Base-by-base conservation (phyloP, 805 yeast genomes). In the Metschnikowia gruessii region DNA sequence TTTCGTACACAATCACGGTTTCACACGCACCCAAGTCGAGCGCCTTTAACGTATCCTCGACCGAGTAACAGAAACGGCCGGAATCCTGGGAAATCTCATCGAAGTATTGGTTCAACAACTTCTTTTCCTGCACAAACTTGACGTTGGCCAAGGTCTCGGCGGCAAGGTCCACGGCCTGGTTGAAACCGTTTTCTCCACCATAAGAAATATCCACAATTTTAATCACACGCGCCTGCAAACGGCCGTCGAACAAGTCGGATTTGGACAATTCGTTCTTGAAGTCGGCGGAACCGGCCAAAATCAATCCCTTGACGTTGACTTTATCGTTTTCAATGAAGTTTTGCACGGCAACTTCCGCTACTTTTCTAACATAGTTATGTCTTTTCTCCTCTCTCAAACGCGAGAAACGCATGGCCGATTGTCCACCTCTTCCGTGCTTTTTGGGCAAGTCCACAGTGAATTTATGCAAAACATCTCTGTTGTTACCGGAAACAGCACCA, bases 341-440 rank as follows among this genome's bases (percentile, higher is more conserved):
- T 70, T 94, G 99, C 30, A 94, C 98, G 6, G 99, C 98, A 42
- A 83, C 92, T 75, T 94, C 99, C 42, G 98, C 96, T 40, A 94
- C 99, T 65, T 94, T 94, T 73, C 99, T 82, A 52, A 94, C 95
- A 73, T 94, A 94, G 69, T 94, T 94, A 71, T 94, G 99, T 77
- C 99, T 89, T 70, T 94, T 94, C 73, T 94, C 99, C 60, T 94
- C 99, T 80, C 99, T 87, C 69, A 94, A 79, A 79, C 99, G 91
- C 21, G 97, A 85, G 77, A 94, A 94, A 88, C 99, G 98, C 59
- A 94, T 67, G 37, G 99, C 99, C 53, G 99, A 94, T 76, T 94
- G 99, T 85, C 99, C 99, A 87, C 99, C 99, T 80, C 99, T 87
- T 63, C 99, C 99, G 78, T 94, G 99, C 88, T 94, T 94, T 77